Percentiles rank a stretch among this genome's conserved stretches.
Evolutionary conservation across 2,329 filamentous ascomycete species (phyloP).

Genomic region (Coleophoma cylindrospora): DNA sequence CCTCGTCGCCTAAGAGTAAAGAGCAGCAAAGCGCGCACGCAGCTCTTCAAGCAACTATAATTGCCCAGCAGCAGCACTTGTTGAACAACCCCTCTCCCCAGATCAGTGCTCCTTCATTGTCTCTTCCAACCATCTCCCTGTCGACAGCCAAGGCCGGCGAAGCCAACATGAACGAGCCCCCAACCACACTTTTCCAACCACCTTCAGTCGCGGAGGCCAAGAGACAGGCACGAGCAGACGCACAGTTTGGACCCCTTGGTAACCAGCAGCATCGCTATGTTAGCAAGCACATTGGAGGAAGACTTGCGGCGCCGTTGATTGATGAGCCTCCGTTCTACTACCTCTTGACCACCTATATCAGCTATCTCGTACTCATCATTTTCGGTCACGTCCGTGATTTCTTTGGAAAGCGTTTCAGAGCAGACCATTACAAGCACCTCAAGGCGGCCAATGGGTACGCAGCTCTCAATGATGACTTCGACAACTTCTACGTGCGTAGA

Average conservation of each 20-base stretch:
- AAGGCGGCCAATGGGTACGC: constrained; percentile 85
- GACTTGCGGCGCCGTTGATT: constrained; percentile 78
- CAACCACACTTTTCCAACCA: constrained; percentile 81
- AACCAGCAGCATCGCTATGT: constrained; percentile 81
- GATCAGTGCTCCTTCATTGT: constrained; percentile 67
- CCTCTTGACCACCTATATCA: constrained; percentile 96
- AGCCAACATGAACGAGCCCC: constrained; percentile 65
- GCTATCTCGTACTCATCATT: constrained; percentile 91
- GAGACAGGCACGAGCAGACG: constrained; percentile 70
- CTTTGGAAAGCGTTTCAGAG: constrained; percentile 92
- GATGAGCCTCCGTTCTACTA: constrained; percentile 97
- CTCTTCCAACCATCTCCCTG: constrained; percentile 85
- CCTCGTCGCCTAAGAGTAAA: constrained; percentile 71
- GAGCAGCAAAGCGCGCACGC: constrained; percentile 61
- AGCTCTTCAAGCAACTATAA: constrained; percentile 55
- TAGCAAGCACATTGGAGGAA: constrained; percentile 78
- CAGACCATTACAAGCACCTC: constrained; percentile 77
- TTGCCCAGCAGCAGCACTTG: constrained; percentile 55
- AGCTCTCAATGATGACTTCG: constrained; percentile 94
- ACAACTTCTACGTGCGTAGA: constrained; percentile 94
- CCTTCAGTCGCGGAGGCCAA: constrained; percentile 79
- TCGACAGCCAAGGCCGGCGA: constrained; percentile 79
- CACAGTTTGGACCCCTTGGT: constrained; percentile 85
- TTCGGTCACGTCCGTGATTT: constrained; percentile 96
- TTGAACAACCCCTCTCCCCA: constrained; percentile 48